Conservation (phyloP, 2,329 filamentous ascomycete genomes). For the Venturia aucupariae region DNA sequence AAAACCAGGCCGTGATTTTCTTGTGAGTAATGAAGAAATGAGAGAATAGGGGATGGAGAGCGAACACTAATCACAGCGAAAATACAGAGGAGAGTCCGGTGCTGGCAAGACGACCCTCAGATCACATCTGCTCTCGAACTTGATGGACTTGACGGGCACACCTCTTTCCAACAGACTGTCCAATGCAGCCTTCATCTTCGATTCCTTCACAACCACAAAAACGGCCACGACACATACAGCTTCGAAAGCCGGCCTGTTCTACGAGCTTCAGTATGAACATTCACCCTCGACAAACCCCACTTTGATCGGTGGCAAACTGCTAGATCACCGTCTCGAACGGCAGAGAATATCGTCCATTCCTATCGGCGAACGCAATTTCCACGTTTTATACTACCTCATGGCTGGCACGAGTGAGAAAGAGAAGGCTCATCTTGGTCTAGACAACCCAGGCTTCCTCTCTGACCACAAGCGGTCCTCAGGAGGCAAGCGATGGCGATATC, state of each 20-base stretch:
- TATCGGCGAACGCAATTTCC: constrained; percentile 93
- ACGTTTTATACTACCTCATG: constrained; percentile 89
- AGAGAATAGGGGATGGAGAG: neutral
- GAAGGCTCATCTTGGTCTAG: constrained; percentile 71
- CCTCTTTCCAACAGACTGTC: constrained; percentile 90
- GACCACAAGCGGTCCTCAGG: constrained; percentile 44
- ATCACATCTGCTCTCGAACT: constrained; percentile 74
- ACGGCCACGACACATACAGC: constrained; percentile 91
- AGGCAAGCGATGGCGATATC: constrained; percentile 85
- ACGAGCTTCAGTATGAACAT: constrained; percentile 94
- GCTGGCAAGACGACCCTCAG: constrained; percentile 93
- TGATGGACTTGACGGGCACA: constrained; percentile 84
- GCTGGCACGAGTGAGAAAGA: constrained; percentile 86
- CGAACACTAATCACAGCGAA: constrained; percentile 15
- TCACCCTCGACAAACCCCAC: constrained; percentile 74
- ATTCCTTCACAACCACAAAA: constrained; percentile 93
- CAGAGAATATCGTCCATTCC: constrained; percentile 87
- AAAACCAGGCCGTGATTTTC: constrained; percentile 90
- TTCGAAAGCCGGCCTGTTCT: constrained; percentile 90
- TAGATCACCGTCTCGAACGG: constrained; percentile 87
- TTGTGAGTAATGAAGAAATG: constrained; percentile 52
- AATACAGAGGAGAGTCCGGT: constrained; percentile 77
- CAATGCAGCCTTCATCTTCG: constrained; percentile 89
- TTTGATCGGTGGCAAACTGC: constrained; percentile 84
- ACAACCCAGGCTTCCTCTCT: constrained; percentile 34